These are phyloP conservation scores for Sphagnum fallax DNA, from an alignment of 228 moss, liverwort and hornwort genomes.

Conservation along the genomic window DNA sequence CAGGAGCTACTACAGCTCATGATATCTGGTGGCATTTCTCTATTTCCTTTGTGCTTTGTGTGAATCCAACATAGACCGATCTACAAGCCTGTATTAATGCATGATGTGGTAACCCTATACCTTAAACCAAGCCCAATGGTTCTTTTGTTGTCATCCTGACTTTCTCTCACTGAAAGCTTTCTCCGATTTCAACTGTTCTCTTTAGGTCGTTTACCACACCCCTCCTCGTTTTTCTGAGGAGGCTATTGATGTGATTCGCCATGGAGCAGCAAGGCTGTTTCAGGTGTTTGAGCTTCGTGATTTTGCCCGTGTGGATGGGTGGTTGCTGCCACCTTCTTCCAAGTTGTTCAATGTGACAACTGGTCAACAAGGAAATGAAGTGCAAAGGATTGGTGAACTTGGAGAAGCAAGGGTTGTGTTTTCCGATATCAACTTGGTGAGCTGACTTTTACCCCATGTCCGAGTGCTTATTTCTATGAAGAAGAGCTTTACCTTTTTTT, in stretches of 20 bases:
- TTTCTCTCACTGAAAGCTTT: too few species aligned
- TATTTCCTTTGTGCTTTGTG: too few species aligned
- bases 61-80: too few species aligned
- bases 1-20: background rate
- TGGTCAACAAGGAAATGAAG: conserved; percentile 15
- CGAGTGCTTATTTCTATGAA: conserved; percentile 8
- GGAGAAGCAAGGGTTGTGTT: conserved; percentile 60
- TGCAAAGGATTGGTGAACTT: conserved; percentile 22
- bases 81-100: too few species aligned
- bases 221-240: conserved; percentile 72
- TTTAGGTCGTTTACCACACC: conserved; percentile 80
- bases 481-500: too few species aligned
- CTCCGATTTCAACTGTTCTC: too few species aligned
- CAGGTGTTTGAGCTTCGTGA: conserved; percentile 69
- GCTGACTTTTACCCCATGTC: conserved; percentile 1
- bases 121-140: too few species aligned
- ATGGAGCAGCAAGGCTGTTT: conserved; percentile 66
- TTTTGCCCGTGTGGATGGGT: conserved; percentile 90
- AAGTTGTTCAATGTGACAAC: conserved; percentile 9
- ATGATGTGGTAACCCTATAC: too few species aligned
- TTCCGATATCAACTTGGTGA: conserved; percentile 93
- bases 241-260: conserved; percentile 56
- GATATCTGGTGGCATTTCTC: background rate
- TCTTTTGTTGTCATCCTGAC: too few species aligned
- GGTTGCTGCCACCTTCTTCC: conserved; percentile 48